These are phyloP conservation scores for Suillus alpinus DNA, from an alignment of 768 basidiomycete species.

Conservation along the genomic window DNA sequence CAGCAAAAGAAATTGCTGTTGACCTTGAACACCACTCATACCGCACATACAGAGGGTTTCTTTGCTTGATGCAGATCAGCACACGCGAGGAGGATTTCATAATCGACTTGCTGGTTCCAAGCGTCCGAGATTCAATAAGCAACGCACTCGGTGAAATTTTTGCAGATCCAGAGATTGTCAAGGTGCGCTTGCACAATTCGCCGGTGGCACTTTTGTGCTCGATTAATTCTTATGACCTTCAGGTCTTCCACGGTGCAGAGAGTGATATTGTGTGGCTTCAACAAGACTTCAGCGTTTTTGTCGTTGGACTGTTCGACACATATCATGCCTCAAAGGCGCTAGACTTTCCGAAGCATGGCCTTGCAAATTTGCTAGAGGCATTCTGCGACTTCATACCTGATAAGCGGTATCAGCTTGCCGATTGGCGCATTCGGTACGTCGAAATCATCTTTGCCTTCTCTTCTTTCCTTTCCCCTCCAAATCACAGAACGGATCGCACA, in stretches of 20 bases:
- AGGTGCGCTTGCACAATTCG: slow-evolving; percentile 47
- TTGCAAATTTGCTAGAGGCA: slow-evolving; percentile 80
- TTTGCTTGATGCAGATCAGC: slow-evolving; percentile 92
- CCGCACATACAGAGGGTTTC: slow-evolving; percentile 79
- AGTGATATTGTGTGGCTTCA: slow-evolving; percentile 96
- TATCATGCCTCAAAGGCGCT: slow-evolving; percentile 90
- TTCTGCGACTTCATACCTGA: slow-evolving; percentile 90
- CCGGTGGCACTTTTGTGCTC: neutral
- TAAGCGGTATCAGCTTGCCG: slow-evolving; percentile 95
- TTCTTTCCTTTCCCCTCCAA: neutral
- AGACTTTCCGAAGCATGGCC: slow-evolving; percentile 80
- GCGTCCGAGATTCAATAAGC: slow-evolving; percentile 68
- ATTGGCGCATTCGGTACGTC: slow-evolving; percentile 88
- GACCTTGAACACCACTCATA: slow-evolving; percentile 95
- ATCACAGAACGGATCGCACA: neutral
- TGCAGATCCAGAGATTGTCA: slow-evolving; percentile 79
- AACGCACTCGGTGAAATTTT: slow-evolving; percentile 74
- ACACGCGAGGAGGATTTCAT: slow-evolving; percentile 84
- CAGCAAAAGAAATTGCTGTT: slow-evolving; percentile 78
- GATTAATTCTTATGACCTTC: neutral
- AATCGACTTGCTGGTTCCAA: slow-evolving; percentile 67
- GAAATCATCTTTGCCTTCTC: neutral
- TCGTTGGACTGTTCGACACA: slow-evolving; percentile 97
- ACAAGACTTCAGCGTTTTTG: slow-evolving; percentile 89
- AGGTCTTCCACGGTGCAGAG: slow-evolving; percentile 95